phyloP scores from a whole-genome alignment of 2,329 filamentous ascomycete genomes.

The Malbranchea cinnamomea region DNA sequence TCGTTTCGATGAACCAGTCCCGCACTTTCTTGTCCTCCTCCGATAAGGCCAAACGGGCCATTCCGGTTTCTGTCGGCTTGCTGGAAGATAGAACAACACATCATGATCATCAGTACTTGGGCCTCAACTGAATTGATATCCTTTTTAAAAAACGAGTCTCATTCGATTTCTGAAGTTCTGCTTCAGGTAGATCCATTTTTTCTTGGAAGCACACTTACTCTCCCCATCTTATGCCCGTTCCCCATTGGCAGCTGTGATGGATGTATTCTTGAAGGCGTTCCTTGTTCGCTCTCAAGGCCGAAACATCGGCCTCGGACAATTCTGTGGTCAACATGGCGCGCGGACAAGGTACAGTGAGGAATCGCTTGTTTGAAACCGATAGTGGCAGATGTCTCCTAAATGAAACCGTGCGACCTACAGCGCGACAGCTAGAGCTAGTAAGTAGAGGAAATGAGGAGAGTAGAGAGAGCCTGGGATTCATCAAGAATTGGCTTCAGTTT shows the following conservation, averaged over 20 bases:
- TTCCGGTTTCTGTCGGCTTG: conserved; percentile 50
- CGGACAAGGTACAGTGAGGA: conserved; percentile 6
- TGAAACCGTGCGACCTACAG: too few species aligned
- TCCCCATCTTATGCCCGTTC: conserved; percentile 51
- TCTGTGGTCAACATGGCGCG: conserved; percentile 23
- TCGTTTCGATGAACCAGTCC: conserved; percentile 59
- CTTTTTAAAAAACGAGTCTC: too few species aligned
- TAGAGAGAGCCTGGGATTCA: too few species aligned
- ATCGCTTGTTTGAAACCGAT: too few species aligned
- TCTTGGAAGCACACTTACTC: conserved; percentile 45
- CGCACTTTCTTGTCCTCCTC: conserved; percentile 57
- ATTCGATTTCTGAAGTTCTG: too few species aligned
- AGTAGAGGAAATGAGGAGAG: too few species aligned
- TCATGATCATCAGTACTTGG: too few species aligned
- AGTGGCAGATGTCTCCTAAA: too few species aligned
- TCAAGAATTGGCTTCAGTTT: too few species aligned
- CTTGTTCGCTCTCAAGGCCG: conserved; percentile 41
- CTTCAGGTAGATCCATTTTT: too few species aligned
- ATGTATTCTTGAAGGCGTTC: conserved; percentile 47
- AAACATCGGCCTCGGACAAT: conserved; percentile 37
- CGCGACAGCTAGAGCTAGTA: too few species aligned
- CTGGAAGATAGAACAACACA: conserved; percentile 14
- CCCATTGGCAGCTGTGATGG: conserved; percentile 53
- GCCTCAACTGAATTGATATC: too few species aligned
- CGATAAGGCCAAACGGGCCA: conserved; percentile 58